Evolutionary conservation across 352 stramenopile species (phyloP).

Genomic region (Phytophthora multivora): DNA sequence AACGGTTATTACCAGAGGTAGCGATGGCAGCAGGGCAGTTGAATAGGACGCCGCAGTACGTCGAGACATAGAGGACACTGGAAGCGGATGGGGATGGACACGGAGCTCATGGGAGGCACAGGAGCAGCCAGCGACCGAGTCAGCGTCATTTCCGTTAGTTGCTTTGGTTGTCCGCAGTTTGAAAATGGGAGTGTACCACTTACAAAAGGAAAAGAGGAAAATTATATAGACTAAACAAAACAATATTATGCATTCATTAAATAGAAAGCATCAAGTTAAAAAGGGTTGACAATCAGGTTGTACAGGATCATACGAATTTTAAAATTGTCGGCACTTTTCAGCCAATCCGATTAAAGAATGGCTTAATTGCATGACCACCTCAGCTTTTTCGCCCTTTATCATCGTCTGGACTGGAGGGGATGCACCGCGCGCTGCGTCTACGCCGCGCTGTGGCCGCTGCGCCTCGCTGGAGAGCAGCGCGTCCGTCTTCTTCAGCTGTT

Average conservation of each 20-base stretch:
- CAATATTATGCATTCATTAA: neutral
- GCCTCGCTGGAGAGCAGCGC: neutral
- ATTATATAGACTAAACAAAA: neutral
- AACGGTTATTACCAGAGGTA: conserved; percentile 59
- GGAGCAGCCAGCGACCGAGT: conserved; percentile 27
- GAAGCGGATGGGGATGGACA: conserved; percentile 62
- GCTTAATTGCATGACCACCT: conserved; percentile 3
- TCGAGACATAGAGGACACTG: conserved; percentile 85
- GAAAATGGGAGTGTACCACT: conserved; percentile 4
- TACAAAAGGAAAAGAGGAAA: conserved; percentile 1
- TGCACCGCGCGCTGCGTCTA: conserved; percentile 39
- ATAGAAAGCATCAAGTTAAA: neutral
- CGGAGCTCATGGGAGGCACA: conserved; percentile 8
- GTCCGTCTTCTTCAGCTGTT: neutral
- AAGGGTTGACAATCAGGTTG: neutral
- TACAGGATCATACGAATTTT: conserved; percentile 19
- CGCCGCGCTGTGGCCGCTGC: conserved; percentile 14
- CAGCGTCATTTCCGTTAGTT: conserved; percentile 33
- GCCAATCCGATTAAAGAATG: too few species aligned
- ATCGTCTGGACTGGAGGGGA: conserved; percentile 32
- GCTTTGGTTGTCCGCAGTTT: conserved; percentile 13
- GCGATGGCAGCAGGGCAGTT: conserved; percentile 73
- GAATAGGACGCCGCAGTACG: conserved; percentile 64
- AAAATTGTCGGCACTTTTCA: neutral
- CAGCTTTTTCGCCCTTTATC: conserved; percentile 16